Base-by-base conservation (phyloP, 768 basidiomycete genomes). In the Hortiboletus flavorubellus region DNA sequence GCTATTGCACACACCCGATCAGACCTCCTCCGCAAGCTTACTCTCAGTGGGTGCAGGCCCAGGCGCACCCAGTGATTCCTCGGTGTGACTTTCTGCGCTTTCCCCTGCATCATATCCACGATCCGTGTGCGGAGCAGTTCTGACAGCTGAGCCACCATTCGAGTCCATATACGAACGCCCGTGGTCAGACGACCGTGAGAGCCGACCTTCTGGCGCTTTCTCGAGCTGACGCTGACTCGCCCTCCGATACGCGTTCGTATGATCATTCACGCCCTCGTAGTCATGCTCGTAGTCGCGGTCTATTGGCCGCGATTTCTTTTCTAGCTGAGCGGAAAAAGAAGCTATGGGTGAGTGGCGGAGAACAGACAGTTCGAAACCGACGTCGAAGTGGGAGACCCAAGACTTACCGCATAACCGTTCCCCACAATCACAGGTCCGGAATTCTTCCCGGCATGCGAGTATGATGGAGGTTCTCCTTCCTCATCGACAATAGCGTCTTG, bases 401-500 rank as follows among this genome's bases (percentile, higher is more conserved):
- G 16, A 78, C 85, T 71, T 63, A 90, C 89, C 59, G 78, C 70
- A 64, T 85, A 88, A 41, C 86, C 87, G 66, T 85, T 83, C 48
- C 67, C 69, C 3, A 73, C 76, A 65, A 63, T 71, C 59, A 80
- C 79, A 42, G 78, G 66, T 34, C 66, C 73, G 31, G 71, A 60
- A 16, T 71, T 69, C 56, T 78, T 76, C 37, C 69, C 72, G 6
- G 76, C 74, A 43, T 80, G 77, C 8, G 80, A 71, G 68, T 92
- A 87, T 41, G 81, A 81, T 31, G 89, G 88, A 0, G 83, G 85
- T 23, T 72, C 76, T 4, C 73, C 76, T 4, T 81, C 81, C n/a
- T 69, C 75, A 23, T 66, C 68, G 16, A 67, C 64, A 15, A 65
- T 65, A 30, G 66, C 75, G 10, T 69, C 74, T 48, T 74, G 73